Base-by-base conservation (phyloP, 2,329 filamentous ascomycete genomes). In the Cladobotryum mycophilum region DNA sequence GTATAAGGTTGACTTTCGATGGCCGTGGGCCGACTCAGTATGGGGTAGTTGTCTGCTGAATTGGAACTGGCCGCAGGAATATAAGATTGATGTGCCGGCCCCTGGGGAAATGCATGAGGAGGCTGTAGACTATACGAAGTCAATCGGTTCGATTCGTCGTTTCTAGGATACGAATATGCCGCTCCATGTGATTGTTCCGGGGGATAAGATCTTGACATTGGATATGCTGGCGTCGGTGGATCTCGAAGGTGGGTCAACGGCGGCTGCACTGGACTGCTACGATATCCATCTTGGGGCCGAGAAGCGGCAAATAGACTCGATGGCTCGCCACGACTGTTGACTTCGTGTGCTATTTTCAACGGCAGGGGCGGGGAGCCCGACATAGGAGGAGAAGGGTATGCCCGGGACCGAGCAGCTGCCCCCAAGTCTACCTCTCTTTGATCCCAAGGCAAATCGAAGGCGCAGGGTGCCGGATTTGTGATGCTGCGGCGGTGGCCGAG, bases 311-410 rank as follows among this genome's bases (percentile, higher is more conserved):
- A 79, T 60, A 67, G 66, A 63, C 69, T 71, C 62, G 61, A 59
- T 43, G 51, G 56, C 52, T 77, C 76, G 63, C 73, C 71, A 67
- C 76, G 74, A 68, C 79, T 75, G 69, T 72, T 74, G 62, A 74
- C 74, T 69, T 82, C 78, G 68, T 72, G 76, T 66, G 75, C 75
- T 73, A 70, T 67, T 72, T 79, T 82, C 66, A 76, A 73, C 68
- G 80, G 78, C 61, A 77, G 72, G 60, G 76, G 76, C 63, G 82
- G 80, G 74, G 82, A 84, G 66, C 80, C 81, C 75, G 83, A 85
- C 83, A 86, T 86, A 76, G 83, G 83, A 73, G 83, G 82, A 76
- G 83, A 86, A 67, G 82, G 82, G 72, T 86, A 86, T 66, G 78
- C 79, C 75, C 74, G 74, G 64, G 72, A 72, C 63, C 73, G 75